A percentile compares a stretch with the other conserved stretches of the same genome.
phyloP scores from a whole-genome alignment of 2,329 filamentous ascomycete genomes.

The Colletotrichum tanaceti region DNA sequence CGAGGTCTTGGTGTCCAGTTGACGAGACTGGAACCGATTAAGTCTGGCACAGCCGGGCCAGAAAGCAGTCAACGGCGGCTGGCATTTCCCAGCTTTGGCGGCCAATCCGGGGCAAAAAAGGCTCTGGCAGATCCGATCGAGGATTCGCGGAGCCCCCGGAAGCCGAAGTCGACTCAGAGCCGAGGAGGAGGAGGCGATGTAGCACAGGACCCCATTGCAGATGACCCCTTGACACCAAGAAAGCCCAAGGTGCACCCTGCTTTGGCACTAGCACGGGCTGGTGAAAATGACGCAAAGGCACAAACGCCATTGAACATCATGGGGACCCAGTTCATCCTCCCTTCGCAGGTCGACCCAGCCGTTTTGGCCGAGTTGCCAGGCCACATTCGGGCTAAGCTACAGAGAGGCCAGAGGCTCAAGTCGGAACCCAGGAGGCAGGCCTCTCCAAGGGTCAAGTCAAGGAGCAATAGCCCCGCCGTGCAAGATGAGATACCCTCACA shows the following conservation, averaged over 20 bases:
- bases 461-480: constrained; percentile 53
- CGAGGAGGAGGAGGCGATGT: constrained; percentile 46
- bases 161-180: constrained; percentile 46
- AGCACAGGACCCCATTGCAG: constrained; percentile 64
- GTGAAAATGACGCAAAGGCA: constrained; percentile 64
- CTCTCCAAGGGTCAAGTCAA: constrained; percentile 50
- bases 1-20: constrained; percentile 92
- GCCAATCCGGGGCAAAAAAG: constrained; percentile 54
- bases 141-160: constrained; percentile 53
- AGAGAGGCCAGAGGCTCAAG: constrained; percentile 40
- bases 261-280: constrained; percentile 62
- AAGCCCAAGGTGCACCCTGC: constrained; percentile 67
- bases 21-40: constrained; percentile 89
- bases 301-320: constrained; percentile 79
- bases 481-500: constrained; percentile 73
- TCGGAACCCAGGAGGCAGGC: constrained; percentile 45
- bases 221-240: constrained; percentile 64
- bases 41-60: constrained; percentile 62
- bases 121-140: constrained; percentile 63
- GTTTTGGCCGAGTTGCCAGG: constrained; percentile 85
- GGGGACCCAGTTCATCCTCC: constrained; percentile 93
- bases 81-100: constrained; percentile 71
- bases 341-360: constrained; percentile 82
- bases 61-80: constrained; percentile 85
- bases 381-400: constrained; percentile 82